Evolutionary conservation across 2,329 filamentous ascomycete species (phyloP).

Genomic region (Colletotrichum graminicola): DNA sequence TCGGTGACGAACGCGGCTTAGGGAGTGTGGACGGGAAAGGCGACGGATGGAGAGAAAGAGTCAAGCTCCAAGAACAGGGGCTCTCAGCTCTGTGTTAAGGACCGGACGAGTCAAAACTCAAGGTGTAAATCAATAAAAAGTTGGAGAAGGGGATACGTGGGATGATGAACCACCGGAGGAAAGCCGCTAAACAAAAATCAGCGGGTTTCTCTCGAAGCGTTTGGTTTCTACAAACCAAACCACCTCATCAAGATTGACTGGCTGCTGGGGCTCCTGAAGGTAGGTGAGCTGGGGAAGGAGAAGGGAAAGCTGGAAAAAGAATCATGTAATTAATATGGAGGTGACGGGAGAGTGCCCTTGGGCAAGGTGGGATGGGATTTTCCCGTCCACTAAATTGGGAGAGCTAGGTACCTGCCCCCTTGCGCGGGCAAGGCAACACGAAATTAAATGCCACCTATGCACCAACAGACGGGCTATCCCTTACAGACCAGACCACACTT

Average conservation of each 20-base stretch:
- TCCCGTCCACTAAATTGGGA: conserved; percentile 37
- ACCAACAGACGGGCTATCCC: conserved; percentile 40
- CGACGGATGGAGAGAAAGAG: conserved; percentile 7
- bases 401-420: conserved; percentile 34
- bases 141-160: conserved; percentile 28
- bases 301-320: conserved; percentile 26
- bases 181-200: conserved; percentile 25
- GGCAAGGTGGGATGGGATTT: conserved; percentile 27
- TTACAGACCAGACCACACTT: conserved; percentile 36
- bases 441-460: conserved; percentile 43
- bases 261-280: conserved; percentile 12
- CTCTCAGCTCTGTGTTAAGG: conserved; percentile 41
- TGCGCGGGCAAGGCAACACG: conserved; percentile 30
- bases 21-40: conserved; percentile 6
- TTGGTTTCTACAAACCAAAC: conserved; percentile 17
- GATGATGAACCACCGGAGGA: conserved; percentile 23
- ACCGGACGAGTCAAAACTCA: conserved; percentile 44
- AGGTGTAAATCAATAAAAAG: conserved; percentile 28
- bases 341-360: conserved; percentile 33
- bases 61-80: conserved; percentile 41
- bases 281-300: conserved; percentile 11
- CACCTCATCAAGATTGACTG: conserved; percentile 34
- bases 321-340: conserved; percentile 41
- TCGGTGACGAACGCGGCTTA: conserved; percentile 34
- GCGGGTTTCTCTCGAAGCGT: conserved; percentile 27